Percentiles rank a stretch among this genome's conserved stretches.
phyloP scores from a whole-genome alignment of 2,329 filamentous ascomycete genomes.

The Neofusicoccum cordaticola region DNA sequence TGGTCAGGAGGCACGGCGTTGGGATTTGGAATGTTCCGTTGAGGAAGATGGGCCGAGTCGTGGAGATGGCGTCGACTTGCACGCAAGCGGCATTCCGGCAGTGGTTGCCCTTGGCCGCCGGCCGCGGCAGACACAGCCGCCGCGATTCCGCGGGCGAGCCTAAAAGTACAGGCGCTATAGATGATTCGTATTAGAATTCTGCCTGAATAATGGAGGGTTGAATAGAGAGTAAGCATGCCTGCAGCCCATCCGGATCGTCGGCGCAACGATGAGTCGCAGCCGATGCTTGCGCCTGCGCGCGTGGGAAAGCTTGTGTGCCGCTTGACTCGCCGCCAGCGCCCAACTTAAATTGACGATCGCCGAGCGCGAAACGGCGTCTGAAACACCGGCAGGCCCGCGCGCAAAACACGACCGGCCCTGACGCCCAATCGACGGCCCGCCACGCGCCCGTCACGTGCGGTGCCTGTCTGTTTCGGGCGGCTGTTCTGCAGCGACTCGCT shows the following conservation, averaged over 20 bases:
- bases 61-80: slow-evolving; percentile 6
- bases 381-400: slow-evolving; percentile 2
- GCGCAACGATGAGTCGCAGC: slow-evolving; percentile 5
- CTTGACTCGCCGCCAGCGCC: slow-evolving; percentile 3
- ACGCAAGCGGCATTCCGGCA: neutral
- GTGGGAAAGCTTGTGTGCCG: slow-evolving; percentile 12
- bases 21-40: slow-evolving; percentile 14
- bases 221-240: slow-evolving; percentile 5
- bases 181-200: neutral
- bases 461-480: slow-evolving; percentile 2
- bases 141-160: neutral
- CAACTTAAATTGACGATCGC: slow-evolving; percentile 9
- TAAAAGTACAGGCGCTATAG: neutral
- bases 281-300: neutral
- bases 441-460: neutral
- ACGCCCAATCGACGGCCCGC: neutral
- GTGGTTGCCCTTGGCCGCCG: neutral
- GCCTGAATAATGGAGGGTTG: neutral
- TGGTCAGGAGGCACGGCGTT: neutral
- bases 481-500: neutral
- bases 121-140: neutral
- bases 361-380: neutral
- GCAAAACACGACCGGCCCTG: neutral
- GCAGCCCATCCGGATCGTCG: slow-evolving; percentile 6
- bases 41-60: slow-evolving; percentile 5